A percentile compares a stretch with the other conserved stretches of the same genome.
phyloP scores from a whole-genome alignment of 768 basidiomycete species.

The Agaricus subrufescens region DNA sequence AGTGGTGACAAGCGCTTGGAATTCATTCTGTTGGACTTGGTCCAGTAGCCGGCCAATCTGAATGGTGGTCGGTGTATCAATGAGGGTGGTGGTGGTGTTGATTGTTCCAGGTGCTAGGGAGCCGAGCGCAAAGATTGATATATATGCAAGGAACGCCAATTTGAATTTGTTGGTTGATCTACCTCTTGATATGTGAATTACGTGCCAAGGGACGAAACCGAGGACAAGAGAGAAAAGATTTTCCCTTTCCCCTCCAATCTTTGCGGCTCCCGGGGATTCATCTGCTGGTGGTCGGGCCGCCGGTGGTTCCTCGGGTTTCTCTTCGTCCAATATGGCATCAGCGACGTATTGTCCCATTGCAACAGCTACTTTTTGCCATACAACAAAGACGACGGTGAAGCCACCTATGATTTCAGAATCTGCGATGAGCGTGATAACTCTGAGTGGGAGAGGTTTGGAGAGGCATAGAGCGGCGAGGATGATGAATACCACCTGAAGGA shows the following conservation, averaged over 20 bases:
- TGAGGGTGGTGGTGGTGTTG: slow-evolving; percentile 1
- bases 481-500: slow-evolving; percentile 4
- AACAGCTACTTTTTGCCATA: background rate
- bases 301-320: background rate
- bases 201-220: no score
- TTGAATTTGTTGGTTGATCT: slow-evolving; percentile 5
- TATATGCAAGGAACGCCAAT: slow-evolving; percentile 5
- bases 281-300: no score
- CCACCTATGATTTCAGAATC: slow-evolving; percentile 8
- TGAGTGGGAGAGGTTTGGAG: slow-evolving; percentile 1
- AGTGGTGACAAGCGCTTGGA: background rate
- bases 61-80: background rate
- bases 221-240: no score
- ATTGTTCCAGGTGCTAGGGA: slow-evolving; percentile 5
- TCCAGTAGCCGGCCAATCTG: background rate
- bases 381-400: slow-evolving; percentile 8
- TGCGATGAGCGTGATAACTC: background rate
- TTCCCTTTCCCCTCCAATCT: no score
- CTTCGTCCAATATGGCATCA: slow-evolving; percentile 6
- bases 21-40: background rate
- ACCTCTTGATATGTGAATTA: background rate
- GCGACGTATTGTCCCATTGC: slow-evolving; percentile 4
- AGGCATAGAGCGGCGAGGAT: slow-evolving; percentile 2
- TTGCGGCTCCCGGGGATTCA: no score
- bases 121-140: background rate